Evolutionary conservation across 2,329 filamentous ascomycete genomes (phyloP), one percentile per base, ranked within the genome.

Genomic region (Coniochaeta ligniaria): DNA sequence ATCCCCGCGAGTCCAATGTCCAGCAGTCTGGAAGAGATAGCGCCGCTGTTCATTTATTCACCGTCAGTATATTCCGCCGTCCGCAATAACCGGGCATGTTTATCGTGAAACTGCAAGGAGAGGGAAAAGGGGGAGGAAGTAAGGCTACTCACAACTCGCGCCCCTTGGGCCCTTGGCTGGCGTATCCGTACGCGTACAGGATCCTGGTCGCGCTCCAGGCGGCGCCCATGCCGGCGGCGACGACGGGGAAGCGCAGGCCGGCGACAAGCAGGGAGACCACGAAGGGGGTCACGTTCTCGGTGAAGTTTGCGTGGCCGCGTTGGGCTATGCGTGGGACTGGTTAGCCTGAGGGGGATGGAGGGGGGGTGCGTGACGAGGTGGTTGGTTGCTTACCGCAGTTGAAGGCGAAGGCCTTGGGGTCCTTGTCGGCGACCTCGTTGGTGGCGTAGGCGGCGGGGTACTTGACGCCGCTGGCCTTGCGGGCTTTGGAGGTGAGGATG

Each of bases 241-340:
- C 71, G 6, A 78, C 61, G 2, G 86, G 87, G 70, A 77, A 86
- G 41, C 72, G 70, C 26, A 87, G 69, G 35, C 86, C 85, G 11
- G 82, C 73, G 66, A 89, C 77, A 62, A 86, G 70, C 12, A 87
- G 73, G 26, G 77, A 73, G 24, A 74, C 76, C 12, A 88, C 67
- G 68, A 83, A 77, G 3, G 83, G 75, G 9, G 80, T 74, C 38
- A 83, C 75, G 73, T 84, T 86, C 76, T 89, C 87, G 64, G 78
- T 78, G 74, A 80, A 89, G 77, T 89, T 88, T 66, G 76, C 73
- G 70, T 89, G 86, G 11, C 84, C 80, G 56, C 83, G 82, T 68
- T 87, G 84, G 59, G 82, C 80, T 82, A 60, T 38, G 50, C 11
- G 33, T 5, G 33, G 36, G 35, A 24, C n/a, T n/a, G n/a, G 9